Percentiles rank a stretch among this genome's conserved stretches.
phyloP scores from a whole-genome alignment of 2,329 filamentous ascomycete species.

The Diaporthe aspalathi region DNA sequence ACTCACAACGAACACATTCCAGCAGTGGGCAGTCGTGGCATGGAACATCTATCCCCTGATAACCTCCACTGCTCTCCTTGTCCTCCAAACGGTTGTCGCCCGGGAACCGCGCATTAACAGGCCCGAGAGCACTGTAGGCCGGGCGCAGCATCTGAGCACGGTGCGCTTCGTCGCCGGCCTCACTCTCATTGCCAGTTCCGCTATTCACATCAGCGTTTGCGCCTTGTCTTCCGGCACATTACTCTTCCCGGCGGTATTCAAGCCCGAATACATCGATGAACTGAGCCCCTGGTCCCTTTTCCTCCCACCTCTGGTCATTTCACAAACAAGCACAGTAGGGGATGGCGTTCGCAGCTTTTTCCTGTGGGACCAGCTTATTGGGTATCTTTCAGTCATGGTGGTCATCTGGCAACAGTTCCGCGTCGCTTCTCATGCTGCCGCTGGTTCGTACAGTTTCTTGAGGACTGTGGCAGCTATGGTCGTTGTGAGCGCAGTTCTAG shows the following conservation, averaged over 20 bases:
- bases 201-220: background rate
- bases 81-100: background rate
- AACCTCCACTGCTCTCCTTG: background rate
- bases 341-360: background rate
- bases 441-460: background rate
- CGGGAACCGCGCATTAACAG: background rate
- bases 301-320: background rate
- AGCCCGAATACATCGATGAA: background rate
- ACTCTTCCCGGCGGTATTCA: background rate
- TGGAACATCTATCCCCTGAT: background rate
- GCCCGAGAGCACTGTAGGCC: background rate
- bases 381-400: background rate
- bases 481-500: background rate
- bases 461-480: background rate
- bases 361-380: background rate
- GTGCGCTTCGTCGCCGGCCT: background rate
- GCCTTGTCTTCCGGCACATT: background rate
- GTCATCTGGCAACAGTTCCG: background rate
- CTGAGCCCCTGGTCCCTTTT: background rate
- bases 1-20: background rate
- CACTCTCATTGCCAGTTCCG: background rate
- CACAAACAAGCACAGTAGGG: background rate
- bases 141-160: background rate
- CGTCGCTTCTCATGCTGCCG: background rate
- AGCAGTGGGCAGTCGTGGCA: background rate